Percentiles rank a stretch among this genome's conserved stretches.
Evolutionary conservation across 306 rosid genomes (phyloP).

Genomic region (Trifolium dubium): DNA sequence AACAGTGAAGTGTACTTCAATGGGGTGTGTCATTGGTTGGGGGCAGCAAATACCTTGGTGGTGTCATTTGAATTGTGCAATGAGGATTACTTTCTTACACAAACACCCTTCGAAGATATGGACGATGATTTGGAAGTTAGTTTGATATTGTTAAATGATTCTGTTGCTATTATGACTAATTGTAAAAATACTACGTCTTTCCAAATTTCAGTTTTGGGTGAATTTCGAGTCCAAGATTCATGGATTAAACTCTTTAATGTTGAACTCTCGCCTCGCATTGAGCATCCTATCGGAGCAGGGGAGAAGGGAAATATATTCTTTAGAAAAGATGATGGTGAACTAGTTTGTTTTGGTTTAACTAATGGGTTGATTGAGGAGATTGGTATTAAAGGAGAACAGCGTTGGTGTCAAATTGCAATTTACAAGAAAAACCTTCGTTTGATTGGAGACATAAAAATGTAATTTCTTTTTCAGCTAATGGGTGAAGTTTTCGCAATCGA

Average conservation of each 20-base stretch:
- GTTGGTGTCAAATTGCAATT: background rate
- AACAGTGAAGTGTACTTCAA: background rate
- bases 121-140: background rate
- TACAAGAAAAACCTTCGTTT: background rate
- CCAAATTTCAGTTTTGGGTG: background rate
- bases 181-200: background rate
- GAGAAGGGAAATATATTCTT: background rate
- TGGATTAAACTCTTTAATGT: background rate
- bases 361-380: background rate
- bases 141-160: background rate
- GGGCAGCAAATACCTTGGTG: background rate
- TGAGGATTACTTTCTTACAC: background rate
- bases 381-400: background rate
- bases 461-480: no score
- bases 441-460: background rate
- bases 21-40: background rate
- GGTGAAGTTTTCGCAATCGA: background rate
- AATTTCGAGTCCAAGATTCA: background rate
- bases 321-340: no score
- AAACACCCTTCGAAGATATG: background rate
- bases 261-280: background rate
- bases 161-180: background rate
- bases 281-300: background rate
- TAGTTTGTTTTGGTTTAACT: background rate
- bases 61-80: background rate